Percentiles rank a stretch among this genome's conserved stretches.
Evolutionary conservation across 306 rosid species (phyloP).

Genomic region (Bauhinia variegata): DNA sequence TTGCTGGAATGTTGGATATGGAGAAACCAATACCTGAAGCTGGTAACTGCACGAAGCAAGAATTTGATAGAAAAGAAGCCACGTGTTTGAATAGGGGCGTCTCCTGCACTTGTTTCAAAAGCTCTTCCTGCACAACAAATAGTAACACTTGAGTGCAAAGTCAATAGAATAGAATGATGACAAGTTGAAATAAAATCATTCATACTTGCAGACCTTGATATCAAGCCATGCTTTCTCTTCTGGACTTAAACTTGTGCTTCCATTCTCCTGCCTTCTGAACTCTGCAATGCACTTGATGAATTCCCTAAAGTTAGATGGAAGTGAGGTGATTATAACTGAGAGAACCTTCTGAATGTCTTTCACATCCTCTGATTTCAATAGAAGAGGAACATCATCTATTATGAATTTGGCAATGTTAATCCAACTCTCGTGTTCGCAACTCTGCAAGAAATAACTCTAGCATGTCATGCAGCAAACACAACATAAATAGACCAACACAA

Average conservation of each 20-base stretch:
- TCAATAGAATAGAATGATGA: constrained; percentile 27
- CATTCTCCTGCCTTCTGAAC: constrained; percentile 84
- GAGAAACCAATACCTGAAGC: constrained; percentile 40
- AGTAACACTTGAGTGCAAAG: neutral
- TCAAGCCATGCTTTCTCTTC: constrained; percentile 86
- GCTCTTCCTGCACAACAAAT: constrained; percentile 66
- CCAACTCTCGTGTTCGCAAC: constrained; percentile 97
- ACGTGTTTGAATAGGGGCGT: constrained; percentile 77
- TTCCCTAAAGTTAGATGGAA: constrained; percentile 81
- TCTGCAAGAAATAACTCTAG: constrained; percentile 58
- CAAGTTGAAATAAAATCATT: constrained; percentile 27
- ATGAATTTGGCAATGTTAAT: constrained; percentile 70
- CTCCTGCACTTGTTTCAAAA: constrained; percentile 79
- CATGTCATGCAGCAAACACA: neutral
- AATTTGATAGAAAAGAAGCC: constrained; percentile 54
- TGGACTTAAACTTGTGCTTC: constrained; percentile 60
- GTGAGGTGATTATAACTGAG: constrained; percentile 60
- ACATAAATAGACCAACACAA: too few species aligned
- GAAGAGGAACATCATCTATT: too few species aligned
- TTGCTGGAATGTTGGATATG: too few species aligned
- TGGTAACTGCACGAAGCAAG: constrained; percentile 41
- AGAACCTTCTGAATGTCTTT: constrained; percentile 65
- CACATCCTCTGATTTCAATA: too few species aligned
- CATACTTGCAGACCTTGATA: constrained; percentile 73
- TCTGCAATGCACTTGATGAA: constrained; percentile 94